Evolutionary conservation across 2,329 filamentous ascomycete species (phyloP).

Genomic region (Shiraia sp.): DNA sequence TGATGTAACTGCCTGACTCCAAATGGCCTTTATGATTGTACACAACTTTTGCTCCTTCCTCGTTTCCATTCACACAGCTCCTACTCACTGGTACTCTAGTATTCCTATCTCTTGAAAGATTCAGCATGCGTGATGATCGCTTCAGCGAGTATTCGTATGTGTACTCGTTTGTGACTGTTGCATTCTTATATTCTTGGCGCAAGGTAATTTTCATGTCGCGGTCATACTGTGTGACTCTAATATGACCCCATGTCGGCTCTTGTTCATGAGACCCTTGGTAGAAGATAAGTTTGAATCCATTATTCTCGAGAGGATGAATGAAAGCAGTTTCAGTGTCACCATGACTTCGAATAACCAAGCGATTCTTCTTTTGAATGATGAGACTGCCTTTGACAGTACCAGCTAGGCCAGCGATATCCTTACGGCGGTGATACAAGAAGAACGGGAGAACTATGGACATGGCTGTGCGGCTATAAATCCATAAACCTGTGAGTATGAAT

Average conservation of each 20-base stretch:
- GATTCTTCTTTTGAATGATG: constrained; percentile 52
- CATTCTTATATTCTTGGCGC: constrained; percentile 51
- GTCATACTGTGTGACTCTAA: constrained; percentile 54
- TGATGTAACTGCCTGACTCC: constrained; percentile 58
- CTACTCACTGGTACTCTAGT: constrained; percentile 46
- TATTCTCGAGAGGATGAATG: constrained; percentile 42
- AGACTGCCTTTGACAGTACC: constrained; percentile 55
- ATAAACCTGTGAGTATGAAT: constrained; percentile 51
- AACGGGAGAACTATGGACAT: constrained; percentile 53
- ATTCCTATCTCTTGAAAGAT: constrained; percentile 44
- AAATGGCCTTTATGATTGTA: constrained; percentile 60
- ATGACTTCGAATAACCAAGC: constrained; percentile 53
- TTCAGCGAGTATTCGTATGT: constrained; percentile 52
- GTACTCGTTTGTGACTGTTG: constrained; percentile 52
- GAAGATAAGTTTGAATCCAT: constrained; percentile 44
- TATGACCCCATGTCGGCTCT: constrained; percentile 52
- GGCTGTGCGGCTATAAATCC: constrained; percentile 52
- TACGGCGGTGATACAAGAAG: constrained; percentile 55
- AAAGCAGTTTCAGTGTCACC: constrained; percentile 57
- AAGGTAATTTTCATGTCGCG: constrained; percentile 50
- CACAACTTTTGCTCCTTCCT: constrained; percentile 52
- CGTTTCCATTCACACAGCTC: constrained; percentile 52
- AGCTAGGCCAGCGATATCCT: constrained; percentile 53
- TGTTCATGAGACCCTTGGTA: constrained; percentile 46
- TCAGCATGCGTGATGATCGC: constrained; percentile 36